These are phyloP conservation scores for Leccinum boreale DNA, from an alignment of 768 basidiomycete species.

Conservation along the genomic window DNA sequence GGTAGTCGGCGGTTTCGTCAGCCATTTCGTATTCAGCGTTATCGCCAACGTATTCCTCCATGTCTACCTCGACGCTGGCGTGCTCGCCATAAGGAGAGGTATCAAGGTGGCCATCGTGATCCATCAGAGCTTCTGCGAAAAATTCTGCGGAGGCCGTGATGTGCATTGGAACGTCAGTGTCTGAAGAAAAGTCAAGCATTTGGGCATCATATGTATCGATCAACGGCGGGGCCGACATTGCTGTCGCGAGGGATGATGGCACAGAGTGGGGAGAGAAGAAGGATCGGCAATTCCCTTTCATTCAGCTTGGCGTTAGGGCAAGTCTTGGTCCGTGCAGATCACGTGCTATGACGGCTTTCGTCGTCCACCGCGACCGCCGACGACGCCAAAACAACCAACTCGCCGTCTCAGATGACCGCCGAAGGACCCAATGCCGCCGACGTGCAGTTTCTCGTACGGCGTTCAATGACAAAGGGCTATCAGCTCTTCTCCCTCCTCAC, in stretches of 20 bases:
- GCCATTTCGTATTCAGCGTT: conserved; percentile 48
- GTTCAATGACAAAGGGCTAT: conserved; percentile 65
- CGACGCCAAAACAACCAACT: neutral
- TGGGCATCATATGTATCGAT: conserved; percentile 57
- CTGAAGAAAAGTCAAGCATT: conserved; percentile 59
- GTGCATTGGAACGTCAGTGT: conserved; percentile 62
- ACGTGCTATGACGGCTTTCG: conserved; percentile 17
- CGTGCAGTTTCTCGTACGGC: conserved; percentile 62
- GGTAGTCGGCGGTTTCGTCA: conserved; percentile 31
- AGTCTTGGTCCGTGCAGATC: conserved; percentile 30
- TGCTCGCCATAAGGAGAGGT: conserved; percentile 29
- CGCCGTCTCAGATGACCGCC: conserved; percentile 13
- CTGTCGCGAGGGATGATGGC: conserved; percentile 12
- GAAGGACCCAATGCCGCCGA: conserved; percentile 44
- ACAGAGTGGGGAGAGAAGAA: conserved; percentile 12
- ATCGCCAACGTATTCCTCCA: conserved; percentile 52
- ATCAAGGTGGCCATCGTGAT: conserved; percentile 45
- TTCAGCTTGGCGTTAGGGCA: conserved; percentile 24
- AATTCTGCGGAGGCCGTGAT: conserved; percentile 40
- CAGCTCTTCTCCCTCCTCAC: conserved; percentile 60
- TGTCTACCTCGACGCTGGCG: conserved; percentile 59
- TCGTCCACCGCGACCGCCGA: conserved; percentile 1
- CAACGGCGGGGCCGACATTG: conserved; percentile 29
- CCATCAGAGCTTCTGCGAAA: conserved; percentile 57
- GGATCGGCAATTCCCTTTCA: conserved; percentile 15